These are phyloP conservation scores for Solanum sparsipilum DNA, from an alignment of 257 asterid species.

Conservation along the genomic window DNA sequence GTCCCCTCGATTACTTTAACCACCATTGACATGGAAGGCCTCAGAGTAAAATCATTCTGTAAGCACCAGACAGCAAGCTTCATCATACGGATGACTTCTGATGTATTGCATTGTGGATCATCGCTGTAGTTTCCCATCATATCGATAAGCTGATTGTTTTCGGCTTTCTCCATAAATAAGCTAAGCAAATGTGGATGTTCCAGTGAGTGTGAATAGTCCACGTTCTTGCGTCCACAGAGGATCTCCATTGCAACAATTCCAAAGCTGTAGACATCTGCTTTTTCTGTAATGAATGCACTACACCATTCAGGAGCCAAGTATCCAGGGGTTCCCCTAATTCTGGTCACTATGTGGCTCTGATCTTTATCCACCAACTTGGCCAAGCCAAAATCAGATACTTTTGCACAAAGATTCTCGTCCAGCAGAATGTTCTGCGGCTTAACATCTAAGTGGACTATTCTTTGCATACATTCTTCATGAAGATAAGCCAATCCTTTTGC, in stretches of 20 bases:
- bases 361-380: conserved; percentile 15
- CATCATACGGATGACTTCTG: conserved; percentile 4
- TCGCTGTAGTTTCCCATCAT: conserved; percentile 1
- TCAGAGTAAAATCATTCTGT: conserved; percentile 9
- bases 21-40: conserved; percentile 19
- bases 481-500: conserved; percentile 22
- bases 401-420: conserved; percentile 15
- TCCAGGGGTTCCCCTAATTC: conserved; percentile 16
- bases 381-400: conserved; percentile 23
- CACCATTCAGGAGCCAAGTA: conserved; percentile 18
- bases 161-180: conserved; percentile 6
- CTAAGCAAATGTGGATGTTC: conserved; percentile 7
- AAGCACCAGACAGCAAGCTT: conserved; percentile 15
- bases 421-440: conserved; percentile 21
- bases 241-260: conserved; percentile 14
- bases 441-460: conserved; percentile 12
- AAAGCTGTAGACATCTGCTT: conserved; percentile 18
- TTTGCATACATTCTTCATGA: conserved; percentile 18
- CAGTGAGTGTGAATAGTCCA: background rate
- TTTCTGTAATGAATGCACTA: conserved; percentile 9
- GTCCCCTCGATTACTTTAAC: conserved; percentile 17
- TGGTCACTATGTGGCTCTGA: conserved; percentile 15
- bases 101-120: conserved; percentile 1
- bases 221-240: conserved; percentile 7
- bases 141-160: background rate